Evolutionary conservation across 169 alveolate genomes (phyloP).

Genomic region (Plasmodium reichenowi): DNA sequence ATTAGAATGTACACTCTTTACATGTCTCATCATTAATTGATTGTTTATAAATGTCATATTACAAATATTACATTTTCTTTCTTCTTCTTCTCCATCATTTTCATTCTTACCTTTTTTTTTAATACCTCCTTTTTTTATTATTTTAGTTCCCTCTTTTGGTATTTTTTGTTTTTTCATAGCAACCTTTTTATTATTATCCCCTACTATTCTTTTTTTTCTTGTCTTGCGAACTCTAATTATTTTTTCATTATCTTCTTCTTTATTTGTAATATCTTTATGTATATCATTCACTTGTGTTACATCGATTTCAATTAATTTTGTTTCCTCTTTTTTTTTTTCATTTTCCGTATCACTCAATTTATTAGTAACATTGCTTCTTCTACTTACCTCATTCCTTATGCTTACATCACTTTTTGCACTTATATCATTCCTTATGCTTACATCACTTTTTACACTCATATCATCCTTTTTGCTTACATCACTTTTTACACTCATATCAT

Average conservation of each 20-base stretch:
- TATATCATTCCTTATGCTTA: neutral
- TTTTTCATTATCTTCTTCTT: neutral
- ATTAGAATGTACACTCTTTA: slow-evolving; percentile 53
- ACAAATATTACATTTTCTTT: slow-evolving; percentile 56
- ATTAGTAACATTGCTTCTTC: neutral
- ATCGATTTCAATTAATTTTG: too few species aligned
- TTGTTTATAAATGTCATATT: slow-evolving; percentile 22
- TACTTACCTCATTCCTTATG: neutral
- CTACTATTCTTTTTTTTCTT: neutral
- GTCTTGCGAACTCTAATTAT: neutral
- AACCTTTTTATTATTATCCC: slow-evolving; percentile 1
- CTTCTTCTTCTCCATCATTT: slow-evolving; percentile 4
- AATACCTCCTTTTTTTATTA: neutral
- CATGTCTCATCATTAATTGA: slow-evolving; percentile 56
- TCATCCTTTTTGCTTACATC: neutral
- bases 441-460: neutral
- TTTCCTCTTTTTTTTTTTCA: neutral
- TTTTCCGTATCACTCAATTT: neutral
- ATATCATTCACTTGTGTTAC: too few species aligned
- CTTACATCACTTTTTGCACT: neutral
- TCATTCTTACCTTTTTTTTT: neutral
- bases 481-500: neutral
- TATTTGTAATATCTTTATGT: neutral
- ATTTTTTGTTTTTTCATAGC: slow-evolving; percentile 2
- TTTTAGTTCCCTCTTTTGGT: neutral